phyloP scores from a whole-genome alignment of 2,329 filamentous ascomycete species.

The Blastomyces gilchristii region DNA sequence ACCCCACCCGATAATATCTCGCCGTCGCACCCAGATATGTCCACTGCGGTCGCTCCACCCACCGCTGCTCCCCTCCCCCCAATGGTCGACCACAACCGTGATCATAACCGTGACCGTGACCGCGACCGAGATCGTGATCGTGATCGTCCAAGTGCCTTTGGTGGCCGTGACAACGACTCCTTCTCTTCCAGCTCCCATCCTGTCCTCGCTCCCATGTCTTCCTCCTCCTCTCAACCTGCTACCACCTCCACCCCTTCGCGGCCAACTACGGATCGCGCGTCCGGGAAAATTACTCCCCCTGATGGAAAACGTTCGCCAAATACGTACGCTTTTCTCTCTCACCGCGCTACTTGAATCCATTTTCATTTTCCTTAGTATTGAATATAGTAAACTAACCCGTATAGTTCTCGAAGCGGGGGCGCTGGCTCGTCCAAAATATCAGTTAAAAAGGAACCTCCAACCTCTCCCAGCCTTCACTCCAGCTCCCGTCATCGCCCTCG shows the following conservation, averaged over 20 bases:
- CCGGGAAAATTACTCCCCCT: constrained; percentile 22
- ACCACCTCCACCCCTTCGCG: constrained; percentile 28
- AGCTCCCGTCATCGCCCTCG: constrained; percentile 46
- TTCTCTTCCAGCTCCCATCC: constrained; percentile 23
- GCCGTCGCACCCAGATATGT: constrained; percentile 28
- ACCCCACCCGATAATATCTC: neutral
- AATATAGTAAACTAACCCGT: neutral
- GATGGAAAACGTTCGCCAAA: constrained; percentile 46
- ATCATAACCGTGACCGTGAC: constrained; percentile 25
- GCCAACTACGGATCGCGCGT: constrained; percentile 20
- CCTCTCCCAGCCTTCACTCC: constrained; percentile 65
- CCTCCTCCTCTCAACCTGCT: constrained; percentile 25
- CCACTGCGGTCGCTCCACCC: constrained; percentile 40
- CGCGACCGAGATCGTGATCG: neutral
- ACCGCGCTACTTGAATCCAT: neutral
- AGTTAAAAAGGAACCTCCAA: constrained; percentile 85
- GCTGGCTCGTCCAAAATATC: constrained; percentile 61
- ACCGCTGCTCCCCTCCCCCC: constrained; percentile 35
- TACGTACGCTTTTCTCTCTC: constrained; percentile 32
- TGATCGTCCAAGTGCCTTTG: neutral
- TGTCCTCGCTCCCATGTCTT: constrained; percentile 29
- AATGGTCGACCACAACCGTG: constrained; percentile 36
- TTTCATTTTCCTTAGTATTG: neutral
- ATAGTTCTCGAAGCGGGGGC: constrained; percentile 36
- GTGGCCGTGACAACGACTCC: neutral